Percentiles rank a stretch among this genome's conserved stretches.
Evolutionary conservation across 441 rosid genomes (phyloP).

Genomic region (Bocquillonia castaneifolia): DNA sequence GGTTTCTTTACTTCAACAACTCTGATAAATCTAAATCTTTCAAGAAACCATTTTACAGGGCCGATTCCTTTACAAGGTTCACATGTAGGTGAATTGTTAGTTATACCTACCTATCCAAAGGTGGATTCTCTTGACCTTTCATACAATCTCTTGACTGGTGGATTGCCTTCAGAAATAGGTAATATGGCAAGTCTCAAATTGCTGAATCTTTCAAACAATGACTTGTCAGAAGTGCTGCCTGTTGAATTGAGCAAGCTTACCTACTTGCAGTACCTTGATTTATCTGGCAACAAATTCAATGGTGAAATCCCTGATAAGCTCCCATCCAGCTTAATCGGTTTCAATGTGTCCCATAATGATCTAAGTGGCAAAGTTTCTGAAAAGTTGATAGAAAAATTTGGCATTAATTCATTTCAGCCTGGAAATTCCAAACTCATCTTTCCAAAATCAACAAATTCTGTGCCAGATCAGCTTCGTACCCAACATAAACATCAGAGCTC

Average conservation of each 20-base stretch:
- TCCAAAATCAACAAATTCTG: slow-evolving; percentile 29
- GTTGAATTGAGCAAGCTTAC: slow-evolving; percentile 65
- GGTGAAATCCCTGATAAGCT: slow-evolving; percentile 69
- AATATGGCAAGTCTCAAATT: slow-evolving; percentile 49
- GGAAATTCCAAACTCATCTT: slow-evolving; percentile 50
- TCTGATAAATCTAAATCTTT: slow-evolving; percentile 67
- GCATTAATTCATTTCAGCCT: slow-evolving; percentile 55
- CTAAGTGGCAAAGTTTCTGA: slow-evolving; percentile 66
- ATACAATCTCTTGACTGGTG: slow-evolving; percentile 57
- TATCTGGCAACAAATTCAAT: slow-evolving; percentile 65
- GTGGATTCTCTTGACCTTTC: slow-evolving; percentile 93
- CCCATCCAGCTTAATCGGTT: slow-evolving; percentile 44
- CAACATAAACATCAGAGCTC: slow-evolving; percentile 34
- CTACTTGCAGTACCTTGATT: slow-evolving; percentile 66
- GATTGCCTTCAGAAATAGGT: slow-evolving; percentile 61
- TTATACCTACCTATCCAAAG: slow-evolving; percentile 39
- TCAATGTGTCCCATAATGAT: slow-evolving; percentile 75
- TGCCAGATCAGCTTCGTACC: slow-evolving; percentile 14
- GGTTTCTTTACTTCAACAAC: slow-evolving; percentile 53
- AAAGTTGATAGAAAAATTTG: slow-evolving; percentile 45
- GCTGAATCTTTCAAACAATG: slow-evolving; percentile 66
- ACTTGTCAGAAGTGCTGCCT: slow-evolving; percentile 63
- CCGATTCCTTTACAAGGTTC: slow-evolving; percentile 60
- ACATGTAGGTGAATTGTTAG: slow-evolving; percentile 49
- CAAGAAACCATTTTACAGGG: slow-evolving; percentile 64